Evolutionary conservation across 208 protist genomes (phyloP).

Genomic region (Trypanosoma congolense): DNA sequence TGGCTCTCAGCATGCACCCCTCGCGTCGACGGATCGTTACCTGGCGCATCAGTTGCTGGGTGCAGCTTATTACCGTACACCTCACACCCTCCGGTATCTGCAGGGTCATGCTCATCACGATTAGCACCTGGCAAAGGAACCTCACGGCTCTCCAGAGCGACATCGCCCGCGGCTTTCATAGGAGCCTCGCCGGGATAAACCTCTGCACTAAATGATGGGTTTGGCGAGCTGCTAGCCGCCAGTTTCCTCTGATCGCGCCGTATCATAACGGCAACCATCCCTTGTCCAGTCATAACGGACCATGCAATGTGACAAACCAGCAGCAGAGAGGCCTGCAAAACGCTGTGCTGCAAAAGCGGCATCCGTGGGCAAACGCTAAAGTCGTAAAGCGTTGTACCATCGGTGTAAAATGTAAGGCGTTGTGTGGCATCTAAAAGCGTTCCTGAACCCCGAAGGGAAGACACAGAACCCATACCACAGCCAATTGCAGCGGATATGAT

Average conservation of each 20-base stretch:
- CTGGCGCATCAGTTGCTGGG: too few species aligned
- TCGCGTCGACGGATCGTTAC: too few species aligned
- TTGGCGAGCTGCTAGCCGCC: too few species aligned
- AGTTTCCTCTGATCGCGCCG: background rate
- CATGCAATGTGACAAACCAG: constrained; percentile 50
- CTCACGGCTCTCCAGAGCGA: too few species aligned
- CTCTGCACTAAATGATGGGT: background rate
- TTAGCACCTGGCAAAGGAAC: too few species aligned
- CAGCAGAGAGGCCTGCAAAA: constrained; percentile 45
- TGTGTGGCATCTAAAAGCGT: constrained; percentile 32
- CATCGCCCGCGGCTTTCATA: background rate
- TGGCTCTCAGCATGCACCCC: too few species aligned
- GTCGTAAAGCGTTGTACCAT: constrained; percentile 26
- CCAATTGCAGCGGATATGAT: constrained; percentile 42
- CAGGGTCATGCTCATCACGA: too few species aligned
- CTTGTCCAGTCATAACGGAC: constrained; percentile 55
- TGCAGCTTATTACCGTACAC: too few species aligned
- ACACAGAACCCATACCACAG: constrained; percentile 37
- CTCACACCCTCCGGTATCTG: too few species aligned
- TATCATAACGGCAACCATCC: constrained; percentile 27
- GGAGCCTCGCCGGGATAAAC: background rate
- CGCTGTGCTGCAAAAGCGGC: constrained; percentile 38
- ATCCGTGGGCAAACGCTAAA: constrained; percentile 43
- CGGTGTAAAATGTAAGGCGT: constrained; percentile 18
- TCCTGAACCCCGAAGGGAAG: constrained; percentile 33